Evolutionary conservation across 352 stramenopile species (phyloP).

Genomic region (Globisporangium yorkense): DNA sequence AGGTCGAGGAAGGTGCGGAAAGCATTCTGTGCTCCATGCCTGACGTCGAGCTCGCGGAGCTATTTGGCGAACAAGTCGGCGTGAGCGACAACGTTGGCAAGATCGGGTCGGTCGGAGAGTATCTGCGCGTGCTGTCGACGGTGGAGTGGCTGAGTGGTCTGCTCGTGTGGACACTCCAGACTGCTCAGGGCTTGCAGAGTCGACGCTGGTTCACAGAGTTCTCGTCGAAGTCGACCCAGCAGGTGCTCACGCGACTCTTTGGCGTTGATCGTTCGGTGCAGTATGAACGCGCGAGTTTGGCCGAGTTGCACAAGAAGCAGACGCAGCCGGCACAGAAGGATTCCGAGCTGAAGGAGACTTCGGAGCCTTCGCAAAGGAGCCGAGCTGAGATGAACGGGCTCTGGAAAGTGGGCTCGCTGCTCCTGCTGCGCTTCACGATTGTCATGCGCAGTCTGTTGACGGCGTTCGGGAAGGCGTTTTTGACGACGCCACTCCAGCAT

Average conservation of each 20-base stretch:
- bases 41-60: slow-evolving; percentile 44
- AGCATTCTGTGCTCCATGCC: slow-evolving; percentile 55
- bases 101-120: slow-evolving; percentile 45
- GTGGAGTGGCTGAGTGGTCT: slow-evolving; percentile 78
- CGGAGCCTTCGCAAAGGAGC: background rate
- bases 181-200: slow-evolving; percentile 61
- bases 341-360: background rate
- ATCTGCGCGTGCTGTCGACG: slow-evolving; percentile 58
- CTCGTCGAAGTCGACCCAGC: slow-evolving; percentile 40
- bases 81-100: slow-evolving; percentile 17
- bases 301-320: slow-evolving; percentile 40
- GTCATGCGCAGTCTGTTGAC: slow-evolving; percentile 60
- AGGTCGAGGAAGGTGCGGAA: slow-evolving; percentile 46
- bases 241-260: slow-evolving; percentile 63
- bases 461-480: slow-evolving; percentile 61
- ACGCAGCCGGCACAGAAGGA: slow-evolving; percentile 7
- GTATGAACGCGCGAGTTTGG: slow-evolving; percentile 64
- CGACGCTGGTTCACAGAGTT: slow-evolving; percentile 80
- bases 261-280: slow-evolving; percentile 63
- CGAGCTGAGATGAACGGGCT: slow-evolving; percentile 22
- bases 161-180: slow-evolving; percentile 74
- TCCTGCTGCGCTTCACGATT: slow-evolving; percentile 74
- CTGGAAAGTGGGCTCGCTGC: slow-evolving; percentile 79
- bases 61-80: slow-evolving; percentile 4
- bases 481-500: slow-evolving; percentile 56